A percentile compares a stretch with the other conserved stretches of the same genome.
phyloP scores from a whole-genome alignment of 2,329 filamentous ascomycete genomes.

The Fusarium lateritium region DNA sequence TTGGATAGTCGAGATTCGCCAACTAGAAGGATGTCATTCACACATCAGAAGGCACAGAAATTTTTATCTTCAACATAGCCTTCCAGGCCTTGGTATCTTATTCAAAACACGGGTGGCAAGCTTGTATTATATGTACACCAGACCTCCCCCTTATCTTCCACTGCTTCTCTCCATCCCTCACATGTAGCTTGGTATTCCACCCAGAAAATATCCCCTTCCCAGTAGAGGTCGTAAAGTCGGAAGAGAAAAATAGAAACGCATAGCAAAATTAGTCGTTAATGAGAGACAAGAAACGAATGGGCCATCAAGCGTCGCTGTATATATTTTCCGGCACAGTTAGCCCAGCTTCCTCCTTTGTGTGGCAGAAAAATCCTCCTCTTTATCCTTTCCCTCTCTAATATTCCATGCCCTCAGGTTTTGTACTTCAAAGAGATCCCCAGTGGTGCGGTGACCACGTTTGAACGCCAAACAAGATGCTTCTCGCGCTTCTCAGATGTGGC shows the following conservation, averaged over 20 bases:
- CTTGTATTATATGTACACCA: conserved; percentile 44
- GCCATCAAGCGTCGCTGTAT: conserved; percentile 39
- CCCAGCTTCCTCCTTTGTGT: conserved; percentile 33
- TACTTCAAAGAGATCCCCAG: conserved; percentile 44
- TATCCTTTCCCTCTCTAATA: conserved; percentile 32
- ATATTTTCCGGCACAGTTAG: conserved; percentile 32
- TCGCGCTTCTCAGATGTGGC: conserved; percentile 28
- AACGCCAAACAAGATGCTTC: conserved; percentile 50
- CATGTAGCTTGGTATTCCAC: conserved; percentile 20
- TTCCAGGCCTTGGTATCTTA: conserved; percentile 39
- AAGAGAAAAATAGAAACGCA: conserved; percentile 22
- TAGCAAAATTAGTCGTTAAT: conserved; percentile 31
- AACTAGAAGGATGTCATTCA: too few relatives aligned
- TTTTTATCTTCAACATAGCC: conserved; percentile 16
- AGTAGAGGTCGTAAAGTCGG: conserved; percentile 35
- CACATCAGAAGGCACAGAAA: background rate
- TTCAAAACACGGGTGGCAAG: conserved; percentile 39
- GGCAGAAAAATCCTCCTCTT: conserved; percentile 17
- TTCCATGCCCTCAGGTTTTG: conserved; percentile 33
- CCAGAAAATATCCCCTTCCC: conserved; percentile 29
- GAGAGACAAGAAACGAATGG: conserved; percentile 45
- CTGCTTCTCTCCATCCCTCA: background rate
- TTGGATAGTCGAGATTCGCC: too few relatives aligned
- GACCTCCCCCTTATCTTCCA: conserved; percentile 1
- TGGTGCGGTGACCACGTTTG: conserved; percentile 44